Percentiles rank a stretch among this genome's conserved stretches.
phyloP scores from a whole-genome alignment of 768 basidiomycete genomes.

The Termitomyces sp. region DNA sequence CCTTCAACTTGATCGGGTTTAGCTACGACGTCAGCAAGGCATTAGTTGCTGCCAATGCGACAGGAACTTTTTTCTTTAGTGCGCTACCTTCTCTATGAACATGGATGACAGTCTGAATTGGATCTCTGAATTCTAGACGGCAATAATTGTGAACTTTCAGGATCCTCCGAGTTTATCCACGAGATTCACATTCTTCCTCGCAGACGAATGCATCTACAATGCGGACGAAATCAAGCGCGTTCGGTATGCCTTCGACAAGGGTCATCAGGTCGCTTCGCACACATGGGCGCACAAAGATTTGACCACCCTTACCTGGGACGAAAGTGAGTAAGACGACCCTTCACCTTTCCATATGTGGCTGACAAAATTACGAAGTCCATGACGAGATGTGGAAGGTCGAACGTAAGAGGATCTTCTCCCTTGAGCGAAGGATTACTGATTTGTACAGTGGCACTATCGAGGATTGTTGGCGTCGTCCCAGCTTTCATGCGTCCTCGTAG shows the following conservation, averaged over 20 bases:
- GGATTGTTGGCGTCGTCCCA: slow-evolving; percentile 38
- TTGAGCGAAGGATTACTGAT: not conserved
- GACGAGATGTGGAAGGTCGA: slow-evolving; percentile 44
- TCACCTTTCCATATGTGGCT: not conserved
- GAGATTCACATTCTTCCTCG: not conserved
- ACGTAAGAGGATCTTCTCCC: slow-evolving; percentile 22
- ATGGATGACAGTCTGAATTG: not conserved
- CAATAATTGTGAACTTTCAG: slow-evolving; percentile 29
- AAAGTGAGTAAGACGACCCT: slow-evolving; percentile 27
- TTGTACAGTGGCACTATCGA: slow-evolving; percentile 34
- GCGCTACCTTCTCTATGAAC: slow-evolving; percentile 12
- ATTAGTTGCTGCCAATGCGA: slow-evolving; percentile 28
- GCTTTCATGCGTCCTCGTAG: slow-evolving; percentile 47
- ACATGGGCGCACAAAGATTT: slow-evolving; percentile 42
- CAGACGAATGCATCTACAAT: slow-evolving; percentile 38
- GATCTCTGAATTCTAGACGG: slow-evolving; percentile 23
- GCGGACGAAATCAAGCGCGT: slow-evolving; percentile 27
- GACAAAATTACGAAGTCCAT: slow-evolving; percentile 26
- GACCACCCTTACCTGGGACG: slow-evolving; percentile 32
- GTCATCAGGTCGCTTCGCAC: slow-evolving; percentile 42
- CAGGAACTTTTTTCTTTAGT: slow-evolving; percentile 45
- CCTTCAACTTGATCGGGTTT: not conserved
- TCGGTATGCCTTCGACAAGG: slow-evolving; percentile 32
- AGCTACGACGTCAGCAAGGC: slow-evolving; percentile 35
- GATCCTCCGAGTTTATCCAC: not conserved